Base-by-base conservation (phyloP, 768 basidiomycete genomes). In the Lactarius akahatsu region DNA sequence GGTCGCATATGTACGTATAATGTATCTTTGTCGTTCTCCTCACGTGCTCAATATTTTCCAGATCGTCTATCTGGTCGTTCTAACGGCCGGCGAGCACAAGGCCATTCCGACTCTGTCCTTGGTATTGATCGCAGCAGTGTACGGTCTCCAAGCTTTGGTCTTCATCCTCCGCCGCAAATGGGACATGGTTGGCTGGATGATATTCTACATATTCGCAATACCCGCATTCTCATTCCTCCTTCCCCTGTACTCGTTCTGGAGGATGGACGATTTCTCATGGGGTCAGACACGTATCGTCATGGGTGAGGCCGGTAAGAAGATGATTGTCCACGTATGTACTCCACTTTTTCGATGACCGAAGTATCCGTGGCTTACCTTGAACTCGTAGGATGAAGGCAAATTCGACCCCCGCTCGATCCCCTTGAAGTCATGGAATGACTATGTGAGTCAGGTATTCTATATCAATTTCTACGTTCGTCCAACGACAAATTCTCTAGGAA, bases 171-270 rank as follows among this genome's bases (percentile, higher is more conserved):
- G 95, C 58, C 87, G 94, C 69, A 94, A 97, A 76, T 98, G 96
- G 92, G 96, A 98, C 76, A 97, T 98, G 94, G 87, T 98, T 72
- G 94, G 94, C 4, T 96, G 95, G 94, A 93, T 94, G 90, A 72
- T 93, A 36, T 92, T 99, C 79, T 99, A 98, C 78, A 94, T 98
- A 74, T 76, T 95, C 43, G 95, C 96, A 63, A 92, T 98, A 69
- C 96, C 96, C 4, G 85, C 87, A 52, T 97, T 96, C 80, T 94
- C 94, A 8, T 92, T 97, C 83, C 83, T 92, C 80, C 85, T 98
- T 32, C 96, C 94, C 4, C 80, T 97, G 15, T 96, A 94, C 76
- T 95, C 94, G 6, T 96, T 98, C 88, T 98, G 95, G 96, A 83
- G 81, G 70, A 97, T 98, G 95, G 96, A 96, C 76, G 94, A 96